Evolutionary conservation across 169 alveolate genomes (phyloP), one percentile per base, ranked within the genome.

Genomic region (Eimeria maxima): DNA sequence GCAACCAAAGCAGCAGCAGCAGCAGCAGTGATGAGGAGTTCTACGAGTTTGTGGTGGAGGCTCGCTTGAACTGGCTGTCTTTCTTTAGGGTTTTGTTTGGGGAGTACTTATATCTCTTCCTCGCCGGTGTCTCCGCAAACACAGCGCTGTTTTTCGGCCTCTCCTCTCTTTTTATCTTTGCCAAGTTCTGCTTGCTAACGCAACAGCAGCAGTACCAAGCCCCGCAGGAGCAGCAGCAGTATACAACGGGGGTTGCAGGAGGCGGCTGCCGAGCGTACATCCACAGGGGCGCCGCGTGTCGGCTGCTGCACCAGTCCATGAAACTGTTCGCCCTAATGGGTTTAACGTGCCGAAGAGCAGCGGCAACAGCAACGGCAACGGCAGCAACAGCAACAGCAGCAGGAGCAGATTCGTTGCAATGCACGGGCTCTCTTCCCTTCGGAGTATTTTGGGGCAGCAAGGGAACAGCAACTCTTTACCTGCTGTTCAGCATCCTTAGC

Each of bases 41-140:
- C 22, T 53, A 38, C n/a, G 73, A 81, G 71, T 81, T 81, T 81
- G 90, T 81, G 47, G 47, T 81, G 24, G 90, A 81, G 47, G 90
- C 73, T 11, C 18, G 73, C 45, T n/a, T 81, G 27, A 81, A 81
- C 29, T 81, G 69, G 69, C 90, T 81, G 90, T 60, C 90, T 16
- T n/a, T 50, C 8, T 81, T 13, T 10, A 10, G 90, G 47, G 38
- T 20, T 53, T 38, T 81, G 33, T 81, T 81, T 47, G 42, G 53
- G n/a, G 74, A 47, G 16, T 50, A 81, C 29, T 50, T 81, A 10
- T 7, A 60, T 2, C 16, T 50, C 7, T 81, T 81, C 7, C 45
- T 81, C 27, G 38, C 42, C 5, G 73, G 90, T 2, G 13, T 81
- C 10, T 20, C 90, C 18, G 90, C 90, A 29, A 50, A n/a, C n/a